Evolutionary conservation across 2,329 filamentous ascomycete species (phyloP), one percentile per base, ranked within the genome.

Genomic region (Neocucurbitaria cava): DNA sequence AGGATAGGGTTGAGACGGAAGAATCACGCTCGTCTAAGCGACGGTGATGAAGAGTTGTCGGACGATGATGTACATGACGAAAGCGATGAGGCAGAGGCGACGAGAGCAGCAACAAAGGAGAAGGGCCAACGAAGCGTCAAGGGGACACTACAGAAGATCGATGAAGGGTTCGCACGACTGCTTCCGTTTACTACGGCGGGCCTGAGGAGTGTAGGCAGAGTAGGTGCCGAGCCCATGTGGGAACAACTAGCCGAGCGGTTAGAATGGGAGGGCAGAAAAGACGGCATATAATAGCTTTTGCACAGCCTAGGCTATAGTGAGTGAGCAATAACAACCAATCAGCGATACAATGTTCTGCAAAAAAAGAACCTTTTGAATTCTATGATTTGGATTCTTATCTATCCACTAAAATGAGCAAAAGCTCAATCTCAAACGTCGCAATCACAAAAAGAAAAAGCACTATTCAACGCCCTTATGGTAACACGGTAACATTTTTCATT

Each of bases 211-310:
- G 85, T 95, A 9, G 88, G 91, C 45, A 84, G 92, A 64, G 89
- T 88, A 30, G 88, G 89, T 43, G 86, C 86, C 24, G 87, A 91
- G 76, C 82, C 67, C 69, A 84, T 88, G 70, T 94, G 92, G 89
- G 91, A 95, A 74, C 86, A 89, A 55, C 72, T 96, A 56, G 91
- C 90, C 0, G 91, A 96, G 73, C 90, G 89, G 79, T 75, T 96
- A 40, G 89, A 93, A 64, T 81, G 81, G 68, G 77, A 69, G 46
- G 60, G 55, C 33, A 60, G 49, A 43, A 59, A 47, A 26, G 55
- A 60, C 7, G 24, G 18, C 31, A 6, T 35, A n/a, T 35, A 13
- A 35, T 11, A n/a, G 7, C 35, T 38, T 38, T 5, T 18, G 35
- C n/a, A n/a, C n/a, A n/a, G n/a, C n/a, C n/a, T n/a, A n/a, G n/a